A percentile compares a stretch with the other conserved stretches of the same genome.
Conservation (phyloP, 257 asterid species). For the Nicotiana paniculata region DNA sequence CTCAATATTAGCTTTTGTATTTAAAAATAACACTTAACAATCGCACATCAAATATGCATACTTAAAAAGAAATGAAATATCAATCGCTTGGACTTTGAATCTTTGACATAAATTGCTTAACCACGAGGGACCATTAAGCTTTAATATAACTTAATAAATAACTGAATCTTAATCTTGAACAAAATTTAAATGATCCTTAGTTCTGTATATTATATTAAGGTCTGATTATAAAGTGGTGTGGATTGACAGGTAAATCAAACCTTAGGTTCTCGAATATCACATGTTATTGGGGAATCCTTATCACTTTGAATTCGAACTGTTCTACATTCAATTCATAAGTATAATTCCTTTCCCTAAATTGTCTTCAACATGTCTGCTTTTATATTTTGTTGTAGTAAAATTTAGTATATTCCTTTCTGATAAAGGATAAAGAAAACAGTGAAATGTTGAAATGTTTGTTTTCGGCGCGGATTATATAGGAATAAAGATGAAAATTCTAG, state of each 20-base stretch:
- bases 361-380: neutral
- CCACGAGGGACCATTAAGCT: too few species aligned
- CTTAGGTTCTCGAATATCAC: neutral
- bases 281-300: conserved; percentile 1
- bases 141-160: neutral
- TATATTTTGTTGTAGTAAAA: neutral
- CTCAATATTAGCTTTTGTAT: too few species aligned
- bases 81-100: too few species aligned
- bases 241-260: neutral
- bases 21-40: too few species aligned
- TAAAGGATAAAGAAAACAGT: neutral
- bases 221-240: neutral
- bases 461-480: neutral
- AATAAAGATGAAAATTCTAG: neutral
- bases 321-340: neutral
- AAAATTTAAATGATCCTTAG: neutral
- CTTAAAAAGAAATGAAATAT: too few species aligned
- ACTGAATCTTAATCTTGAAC: neutral
- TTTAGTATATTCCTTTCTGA: neutral
- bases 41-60: too few species aligned
- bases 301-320: neutral
- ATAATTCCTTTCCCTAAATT: neutral
- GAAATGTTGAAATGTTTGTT: neutral
- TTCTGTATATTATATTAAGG: neutral
- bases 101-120: too few species aligned